Evolutionary conservation across 805 yeast species (phyloP).

Genomic region (Ogataea corticis): DNA sequence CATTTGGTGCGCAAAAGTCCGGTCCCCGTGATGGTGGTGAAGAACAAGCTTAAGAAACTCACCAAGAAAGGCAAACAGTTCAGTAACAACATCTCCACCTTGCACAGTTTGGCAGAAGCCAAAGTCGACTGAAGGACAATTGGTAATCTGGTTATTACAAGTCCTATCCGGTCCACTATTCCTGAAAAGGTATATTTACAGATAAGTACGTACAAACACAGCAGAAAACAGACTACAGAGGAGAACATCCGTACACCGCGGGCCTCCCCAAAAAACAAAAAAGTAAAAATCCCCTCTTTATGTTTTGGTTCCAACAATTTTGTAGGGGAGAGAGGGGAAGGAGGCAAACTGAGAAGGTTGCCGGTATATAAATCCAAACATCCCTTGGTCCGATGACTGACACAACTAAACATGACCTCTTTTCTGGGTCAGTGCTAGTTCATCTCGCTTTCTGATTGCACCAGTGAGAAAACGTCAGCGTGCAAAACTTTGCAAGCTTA

Average conservation of each 20-base stretch:
- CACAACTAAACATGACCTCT: conserved; percentile 2
- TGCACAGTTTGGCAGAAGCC: conserved; percentile 44
- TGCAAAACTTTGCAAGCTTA: neutral
- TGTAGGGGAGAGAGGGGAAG: conserved; percentile 16
- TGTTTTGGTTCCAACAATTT: conserved; percentile 23
- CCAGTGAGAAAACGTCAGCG: conserved; percentile 1
- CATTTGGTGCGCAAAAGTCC: conserved; percentile 69
- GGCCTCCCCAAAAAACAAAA: neutral
- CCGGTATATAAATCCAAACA: conserved; percentile 6
- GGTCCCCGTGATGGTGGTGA: conserved; percentile 81
- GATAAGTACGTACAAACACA: neutral
- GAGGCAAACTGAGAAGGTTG: neutral
- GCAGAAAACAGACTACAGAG: too few species aligned
- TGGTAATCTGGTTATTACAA: too few species aligned
- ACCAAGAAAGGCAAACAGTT: conserved; percentile 55
- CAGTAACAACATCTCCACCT: conserved; percentile 55
- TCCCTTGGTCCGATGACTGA: conserved; percentile 8
- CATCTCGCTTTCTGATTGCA: neutral
- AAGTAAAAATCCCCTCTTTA: conserved; percentile 19
- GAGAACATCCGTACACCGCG: too few species aligned
- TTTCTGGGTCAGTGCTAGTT: neutral
- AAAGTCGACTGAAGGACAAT: conserved; percentile 34
- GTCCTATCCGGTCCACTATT: too few species aligned
- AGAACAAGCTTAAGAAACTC: conserved; percentile 68
- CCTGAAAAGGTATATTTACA: conserved; percentile 2